Evolutionary conservation across 805 yeast genomes (phyloP).

Genomic region (Jamesozyma lodderae): DNA sequence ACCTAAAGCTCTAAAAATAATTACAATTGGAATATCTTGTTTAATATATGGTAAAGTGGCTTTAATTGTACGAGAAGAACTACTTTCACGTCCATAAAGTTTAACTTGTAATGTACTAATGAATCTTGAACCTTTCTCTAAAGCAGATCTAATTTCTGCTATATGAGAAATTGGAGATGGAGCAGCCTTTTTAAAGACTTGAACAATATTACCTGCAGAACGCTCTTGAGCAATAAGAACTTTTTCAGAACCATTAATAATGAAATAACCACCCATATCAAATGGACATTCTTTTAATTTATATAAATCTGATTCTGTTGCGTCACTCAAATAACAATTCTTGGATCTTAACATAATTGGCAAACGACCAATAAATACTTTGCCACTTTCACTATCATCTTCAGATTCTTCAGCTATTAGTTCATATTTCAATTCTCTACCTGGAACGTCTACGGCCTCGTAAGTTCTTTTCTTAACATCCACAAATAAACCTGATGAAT

Average conservation of each 20-base stretch:
- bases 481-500: conserved; percentile 91
- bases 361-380: conserved; percentile 90
- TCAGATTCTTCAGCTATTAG: conserved; percentile 42
- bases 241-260: conserved; percentile 96
- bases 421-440: conserved; percentile 52
- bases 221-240: conserved; percentile 98
- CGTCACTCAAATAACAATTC: conserved; percentile 84
- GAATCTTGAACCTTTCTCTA: conserved; percentile 94
- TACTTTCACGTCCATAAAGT: conserved; percentile 72
- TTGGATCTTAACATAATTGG: conserved; percentile 97
- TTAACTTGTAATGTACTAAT: conserved; percentile 92
- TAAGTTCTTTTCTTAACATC: conserved; percentile 89
- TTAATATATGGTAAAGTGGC: conserved; percentile 95
- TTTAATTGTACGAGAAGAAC: conserved; percentile 73
- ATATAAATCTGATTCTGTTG: conserved; percentile 87
- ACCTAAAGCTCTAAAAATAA: conserved; percentile 95
- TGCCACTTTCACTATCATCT: conserved; percentile 61
- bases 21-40: conserved; percentile 93
- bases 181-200: conserved; percentile 95
- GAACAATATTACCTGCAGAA: conserved; percentile 96
- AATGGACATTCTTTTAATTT: conserved; percentile 97
- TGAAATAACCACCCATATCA: conserved; percentile 99
- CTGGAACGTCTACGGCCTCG: conserved; percentile 67
- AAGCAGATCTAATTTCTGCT: conserved; percentile 93
- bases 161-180: conserved; percentile 93